Percentiles rank a stretch among this genome's conserved stretches.
These are phyloP conservation scores for Scutellaria barbata DNA, from an alignment of 257 asterid genomes.

Conservation along the genomic window DNA sequence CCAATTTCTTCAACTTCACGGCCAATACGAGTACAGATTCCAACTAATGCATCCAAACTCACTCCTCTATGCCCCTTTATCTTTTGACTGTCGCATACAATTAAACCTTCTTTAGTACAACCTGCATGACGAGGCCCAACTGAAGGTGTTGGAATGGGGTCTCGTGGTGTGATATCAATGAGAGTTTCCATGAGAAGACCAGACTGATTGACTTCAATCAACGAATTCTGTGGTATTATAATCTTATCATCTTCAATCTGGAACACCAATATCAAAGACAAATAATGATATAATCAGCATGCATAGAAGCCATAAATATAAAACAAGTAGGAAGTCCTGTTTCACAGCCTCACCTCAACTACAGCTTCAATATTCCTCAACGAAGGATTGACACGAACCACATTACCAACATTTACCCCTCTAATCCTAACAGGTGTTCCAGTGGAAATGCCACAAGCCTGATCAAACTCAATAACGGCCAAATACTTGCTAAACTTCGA, in stretches of 20 bases:
- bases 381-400: constrained; percentile 87
- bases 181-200: constrained; percentile 99
- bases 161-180: constrained; percentile 88
- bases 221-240: constrained; percentile 85
- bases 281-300: constrained; percentile 21
- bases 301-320: constrained; percentile 14
- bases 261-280: constrained; percentile 33
- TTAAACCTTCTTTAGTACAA: constrained; percentile 85
- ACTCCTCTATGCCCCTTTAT: constrained; percentile 88
- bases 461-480: constrained; percentile 89
- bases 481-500: constrained; percentile 83
- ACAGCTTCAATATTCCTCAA: constrained; percentile 82
- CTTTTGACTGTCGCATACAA: constrained; percentile 88
- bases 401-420: constrained; percentile 92
- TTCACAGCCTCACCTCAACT: constrained; percentile 34
- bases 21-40: constrained; percentile 95
- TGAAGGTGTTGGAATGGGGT: constrained; percentile 83
- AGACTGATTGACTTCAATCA: constrained; percentile 96
- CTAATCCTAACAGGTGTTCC: constrained; percentile 97
- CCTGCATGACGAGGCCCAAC: constrained; percentile 83
- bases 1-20: constrained; percentile 93
- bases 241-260: constrained; percentile 92
- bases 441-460: constrained; percentile 91
- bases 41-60: constrained; percentile 96
- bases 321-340: constrained; percentile 29